A percentile compares a stretch with the other conserved stretches of the same genome.
These are phyloP conservation scores for Neoarthrinium moseri DNA, from an alignment of 2,329 filamentous ascomycete genomes.

Conservation along the genomic window DNA sequence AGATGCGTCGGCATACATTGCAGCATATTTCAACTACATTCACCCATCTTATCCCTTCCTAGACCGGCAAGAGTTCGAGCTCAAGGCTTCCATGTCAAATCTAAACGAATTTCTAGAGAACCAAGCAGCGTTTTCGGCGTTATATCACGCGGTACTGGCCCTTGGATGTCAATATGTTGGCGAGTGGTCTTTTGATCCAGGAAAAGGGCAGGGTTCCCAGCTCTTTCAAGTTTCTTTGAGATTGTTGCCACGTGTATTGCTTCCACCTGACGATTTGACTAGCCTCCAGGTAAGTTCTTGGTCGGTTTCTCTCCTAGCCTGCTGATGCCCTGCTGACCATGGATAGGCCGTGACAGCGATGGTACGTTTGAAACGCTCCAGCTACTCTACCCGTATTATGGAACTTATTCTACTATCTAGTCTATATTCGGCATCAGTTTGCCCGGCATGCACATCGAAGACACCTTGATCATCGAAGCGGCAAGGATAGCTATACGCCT, in stretches of 20 bases:
- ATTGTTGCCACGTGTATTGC: constrained; percentile 1
- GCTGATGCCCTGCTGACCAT: not conserved
- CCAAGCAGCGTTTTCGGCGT: constrained; percentile 5
- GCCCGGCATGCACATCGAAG: constrained; percentile 3
- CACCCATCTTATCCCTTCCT: constrained; percentile 5
- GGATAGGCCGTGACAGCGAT: constrained; percentile 3
- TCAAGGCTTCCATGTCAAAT: not conserved
- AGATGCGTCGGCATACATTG: constrained; percentile 1
- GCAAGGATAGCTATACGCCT: not conserved
- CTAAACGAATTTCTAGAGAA: not conserved
- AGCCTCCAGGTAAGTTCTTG: not conserved
- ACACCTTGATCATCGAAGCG: constrained; percentile 1
- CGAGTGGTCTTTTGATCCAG: constrained; percentile 4
- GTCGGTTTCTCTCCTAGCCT: not conserved
- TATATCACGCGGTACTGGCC: constrained; percentile 5
- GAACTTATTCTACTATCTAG: too few species aligned
- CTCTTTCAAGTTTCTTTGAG: constrained; percentile 1
- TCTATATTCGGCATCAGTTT: constrained; percentile 5
- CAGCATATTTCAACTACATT: constrained; percentile 2
- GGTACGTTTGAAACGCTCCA: not conserved
- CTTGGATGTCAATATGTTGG: constrained; percentile 3
- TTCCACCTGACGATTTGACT: not conserved
- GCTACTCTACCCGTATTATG: too few species aligned
- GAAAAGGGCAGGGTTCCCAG: not conserved
- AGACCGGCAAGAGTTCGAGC: not conserved